Conservation (phyloP, 129 eudicot genomes). For the Centaurea solstitialis region DNA sequence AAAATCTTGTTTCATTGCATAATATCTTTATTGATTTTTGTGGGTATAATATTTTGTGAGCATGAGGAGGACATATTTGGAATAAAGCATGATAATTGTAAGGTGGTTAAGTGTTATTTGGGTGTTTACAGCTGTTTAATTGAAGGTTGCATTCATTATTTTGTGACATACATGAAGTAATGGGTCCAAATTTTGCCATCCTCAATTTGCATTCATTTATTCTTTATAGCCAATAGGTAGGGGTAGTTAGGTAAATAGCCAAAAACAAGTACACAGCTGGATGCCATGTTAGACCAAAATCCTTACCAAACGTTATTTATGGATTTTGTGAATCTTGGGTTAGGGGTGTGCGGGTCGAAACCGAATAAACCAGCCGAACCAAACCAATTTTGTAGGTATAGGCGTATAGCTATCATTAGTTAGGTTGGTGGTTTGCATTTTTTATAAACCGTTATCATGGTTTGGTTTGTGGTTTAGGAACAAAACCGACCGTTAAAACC, state of each 20-base stretch:
- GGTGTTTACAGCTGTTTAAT: constrained; percentile 38
- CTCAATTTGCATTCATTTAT: constrained; percentile 20
- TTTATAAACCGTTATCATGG: too few species aligned
- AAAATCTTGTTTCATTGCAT: neutral
- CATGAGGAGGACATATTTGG: constrained; percentile 27
- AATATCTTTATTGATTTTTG: neutral
- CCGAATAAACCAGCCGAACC: too few species aligned
- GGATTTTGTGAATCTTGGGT: neutral
- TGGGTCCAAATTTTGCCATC: constrained; percentile 25
- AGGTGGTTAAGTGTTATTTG: constrained; percentile 26
- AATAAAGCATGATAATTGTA: constrained; percentile 15
- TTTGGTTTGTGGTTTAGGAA: too few species aligned
- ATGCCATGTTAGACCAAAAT: constrained; percentile 29
- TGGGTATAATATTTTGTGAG: neutral
- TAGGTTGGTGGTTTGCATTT: too few species aligned
- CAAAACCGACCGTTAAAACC: too few species aligned
- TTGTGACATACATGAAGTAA: constrained; percentile 22
- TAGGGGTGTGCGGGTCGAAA: too few species aligned
- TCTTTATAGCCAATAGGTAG: constrained; percentile 12
- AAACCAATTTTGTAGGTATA: too few species aligned
- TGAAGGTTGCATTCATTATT: constrained; percentile 34
- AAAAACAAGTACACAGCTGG: constrained; percentile 20
- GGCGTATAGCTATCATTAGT: too few species aligned
- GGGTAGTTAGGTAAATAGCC: constrained; percentile 23
- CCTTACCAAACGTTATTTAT: neutral